phyloP scores from a whole-genome alignment of 2,329 filamentous ascomycete genomes.

The Fusarium fracticaudum region DNA sequence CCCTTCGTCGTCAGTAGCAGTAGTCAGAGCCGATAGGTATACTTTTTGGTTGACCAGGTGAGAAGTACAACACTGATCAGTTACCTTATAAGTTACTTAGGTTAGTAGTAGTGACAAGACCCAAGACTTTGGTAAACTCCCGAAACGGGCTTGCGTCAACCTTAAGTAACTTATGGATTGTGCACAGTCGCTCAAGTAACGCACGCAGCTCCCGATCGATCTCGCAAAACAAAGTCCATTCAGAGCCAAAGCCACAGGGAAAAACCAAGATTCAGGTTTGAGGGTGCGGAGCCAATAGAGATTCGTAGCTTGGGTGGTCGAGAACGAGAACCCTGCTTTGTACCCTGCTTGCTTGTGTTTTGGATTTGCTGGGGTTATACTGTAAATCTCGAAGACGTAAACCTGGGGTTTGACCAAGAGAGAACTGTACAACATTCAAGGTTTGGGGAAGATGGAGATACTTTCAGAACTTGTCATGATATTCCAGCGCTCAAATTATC shows the following conservation, averaged over 20 bases:
- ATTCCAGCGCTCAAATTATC: background rate
- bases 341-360: conserved; percentile 24
- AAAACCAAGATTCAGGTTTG: conserved; percentile 24
- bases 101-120: background rate
- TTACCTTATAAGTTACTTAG: background rate
- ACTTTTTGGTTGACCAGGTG: background rate
- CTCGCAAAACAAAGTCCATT: conserved; percentile 4
- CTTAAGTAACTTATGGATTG: conserved; percentile 9
- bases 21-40: background rate
- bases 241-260: background rate
- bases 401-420: conserved; percentile 3
- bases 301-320: conserved; percentile 3
- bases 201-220: conserved; percentile 11
- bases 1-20: background rate
- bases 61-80: background rate
- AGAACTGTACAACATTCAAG: background rate
- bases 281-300: conserved; percentile 22
- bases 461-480: no score
- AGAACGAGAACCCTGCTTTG: conserved; percentile 8
- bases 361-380: conserved; percentile 6
- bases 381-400: background rate
- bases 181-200: background rate
- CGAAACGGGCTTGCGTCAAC: conserved; percentile 13
- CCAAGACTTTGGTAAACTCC: background rate
- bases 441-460: background rate